Conservation (phyloP, 2,329 filamentous ascomycete genomes). For the Nectriaceae sp. region DNA sequence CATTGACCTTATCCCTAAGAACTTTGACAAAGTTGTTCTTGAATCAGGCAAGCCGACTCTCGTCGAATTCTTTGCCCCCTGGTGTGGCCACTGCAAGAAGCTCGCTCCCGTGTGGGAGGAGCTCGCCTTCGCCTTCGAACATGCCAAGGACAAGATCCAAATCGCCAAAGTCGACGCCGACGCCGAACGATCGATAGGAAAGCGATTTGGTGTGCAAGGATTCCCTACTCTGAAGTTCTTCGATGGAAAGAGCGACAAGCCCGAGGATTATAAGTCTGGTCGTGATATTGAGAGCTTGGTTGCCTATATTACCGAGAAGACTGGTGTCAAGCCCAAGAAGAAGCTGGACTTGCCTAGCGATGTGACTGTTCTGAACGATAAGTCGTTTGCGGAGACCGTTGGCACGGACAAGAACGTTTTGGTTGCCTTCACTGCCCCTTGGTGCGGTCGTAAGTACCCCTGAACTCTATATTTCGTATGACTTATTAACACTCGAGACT, state of each 20-base stretch:
- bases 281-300: slow-evolving; percentile 85
- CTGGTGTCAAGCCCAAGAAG: slow-evolving; percentile 77
- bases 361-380: slow-evolving; percentile 79
- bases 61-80: slow-evolving; percentile 97
- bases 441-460: slow-evolving; percentile 87
- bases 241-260: slow-evolving; percentile 87
- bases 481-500: slow-evolving; percentile 16
- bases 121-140: slow-evolving; percentile 73
- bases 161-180: slow-evolving; percentile 98
- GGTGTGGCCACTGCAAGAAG: slow-evolving; percentile 99
- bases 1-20: slow-evolving; percentile 82
- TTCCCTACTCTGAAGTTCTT: slow-evolving; percentile 99
- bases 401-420: slow-evolving; percentile 87
- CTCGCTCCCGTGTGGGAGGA: slow-evolving; percentile 95
- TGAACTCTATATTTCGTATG: background rate
- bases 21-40: slow-evolving; percentile 89
- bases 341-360: slow-evolving; percentile 72
- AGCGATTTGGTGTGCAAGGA: slow-evolving; percentile 85
- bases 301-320: slow-evolving; percentile 84
- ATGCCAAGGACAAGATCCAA: slow-evolving; percentile 70
- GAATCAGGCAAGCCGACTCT: slow-evolving; percentile 93
- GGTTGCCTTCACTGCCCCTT: slow-evolving; percentile 96
- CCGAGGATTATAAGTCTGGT: slow-evolving; percentile 82
- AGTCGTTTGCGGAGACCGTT: slow-evolving; percentile 74
- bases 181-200: slow-evolving; percentile 79